Evolutionary conservation across 805 yeast genomes (phyloP), one percentile per base, ranked within the genome.

Genomic region (Wickerhamomyces pijperi): DNA sequence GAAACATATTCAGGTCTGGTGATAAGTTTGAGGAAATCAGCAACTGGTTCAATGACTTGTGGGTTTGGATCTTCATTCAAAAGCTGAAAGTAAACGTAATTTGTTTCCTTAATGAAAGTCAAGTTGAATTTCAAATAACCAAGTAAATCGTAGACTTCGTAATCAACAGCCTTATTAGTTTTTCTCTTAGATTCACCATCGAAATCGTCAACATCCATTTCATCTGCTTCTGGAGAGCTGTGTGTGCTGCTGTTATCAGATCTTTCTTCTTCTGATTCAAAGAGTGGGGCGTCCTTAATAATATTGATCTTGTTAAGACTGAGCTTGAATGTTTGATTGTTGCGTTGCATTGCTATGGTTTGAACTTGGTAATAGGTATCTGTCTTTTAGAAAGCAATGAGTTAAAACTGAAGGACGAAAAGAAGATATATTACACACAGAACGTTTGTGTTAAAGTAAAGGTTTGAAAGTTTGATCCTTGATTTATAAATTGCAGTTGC

Each of bases 1-100:
- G 53, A 48, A 5, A 53, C 55, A 17, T 48, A 53, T 47, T 53
- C 54, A 13, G 43, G 40, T 14, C 43, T 46, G 9, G 53, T 43
- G 19, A 53, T 47, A 17, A 53, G 42, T 23, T 45, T 39, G 16
- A 53, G 35, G 36, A 47, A 50, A 34, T 44, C 48, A 28, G 17
- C 18, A 15, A 31, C 14, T 15, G 17, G 33, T 8, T 31, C 33
- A 16, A 17, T 15, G 5, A 31, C 33, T 8, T 6, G 9, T 31
- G 33, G 33, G 12, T 16, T 17, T 16, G 19, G 19, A 31, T 31
- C 33, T 16, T 16, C 8, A 17, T 31, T 17, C 19, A 31, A 17
- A 7, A 31, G 19, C 13, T n/a, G 33, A 15, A 31, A 31, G 14
- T 31, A 31, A 14, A 31, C 5, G 13, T 31, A 31, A 15, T 17